phyloP scores from a whole-genome alignment of 2,329 filamentous ascomycete species.

The Ascochyta viciae-villosae region DNA sequence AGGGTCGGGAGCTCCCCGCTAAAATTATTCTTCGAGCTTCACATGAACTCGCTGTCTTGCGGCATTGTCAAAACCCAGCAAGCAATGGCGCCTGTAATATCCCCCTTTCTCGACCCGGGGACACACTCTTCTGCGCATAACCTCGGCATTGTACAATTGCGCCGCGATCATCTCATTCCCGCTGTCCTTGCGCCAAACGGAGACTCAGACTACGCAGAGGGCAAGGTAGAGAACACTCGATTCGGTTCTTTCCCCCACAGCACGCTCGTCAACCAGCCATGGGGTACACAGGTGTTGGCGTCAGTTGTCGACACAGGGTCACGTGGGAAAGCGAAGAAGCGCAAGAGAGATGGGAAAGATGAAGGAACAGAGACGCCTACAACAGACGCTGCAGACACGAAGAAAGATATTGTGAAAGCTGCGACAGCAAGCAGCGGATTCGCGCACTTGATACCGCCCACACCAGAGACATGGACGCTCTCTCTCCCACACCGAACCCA shows the following conservation, averaged over 20 bases:
- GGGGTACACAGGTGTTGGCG: slow-evolving; percentile 91
- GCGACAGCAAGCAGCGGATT: slow-evolving; percentile 70
- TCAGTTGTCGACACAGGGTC: slow-evolving; percentile 91
- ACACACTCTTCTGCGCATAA: slow-evolving; percentile 66
- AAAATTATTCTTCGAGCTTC: slow-evolving; percentile 22
- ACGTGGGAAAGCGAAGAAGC: slow-evolving; percentile 67
- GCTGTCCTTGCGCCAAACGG: slow-evolving; percentile 61
- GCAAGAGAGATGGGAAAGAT: slow-evolving; percentile 54
- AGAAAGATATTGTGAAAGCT: slow-evolving; percentile 38
- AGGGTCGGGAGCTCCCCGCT: slow-evolving; percentile 34
- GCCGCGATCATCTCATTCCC: slow-evolving; percentile 83
- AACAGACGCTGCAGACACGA: slow-evolving; percentile 41
- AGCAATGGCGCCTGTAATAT: slow-evolving; percentile 52
- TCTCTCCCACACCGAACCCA: slow-evolving; percentile 83
- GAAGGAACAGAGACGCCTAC: slow-evolving; percentile 26
- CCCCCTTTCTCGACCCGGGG: slow-evolving; percentile 81
- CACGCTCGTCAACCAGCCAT: slow-evolving; percentile 71
- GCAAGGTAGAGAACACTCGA: slow-evolving; percentile 77
- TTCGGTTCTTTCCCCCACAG: slow-evolving; percentile 77
- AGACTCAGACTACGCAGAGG: slow-evolving; percentile 53
- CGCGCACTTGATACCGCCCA: slow-evolving; percentile 78
- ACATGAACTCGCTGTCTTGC: not conserved
- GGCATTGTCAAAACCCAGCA: not conserved
- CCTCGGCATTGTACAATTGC: slow-evolving; percentile 86
- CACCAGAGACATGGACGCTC: slow-evolving; percentile 82